These are phyloP conservation scores for Chloris gayana DNA, from an alignment of 176 grass and related monocot genomes.

Conservation along the genomic window DNA sequence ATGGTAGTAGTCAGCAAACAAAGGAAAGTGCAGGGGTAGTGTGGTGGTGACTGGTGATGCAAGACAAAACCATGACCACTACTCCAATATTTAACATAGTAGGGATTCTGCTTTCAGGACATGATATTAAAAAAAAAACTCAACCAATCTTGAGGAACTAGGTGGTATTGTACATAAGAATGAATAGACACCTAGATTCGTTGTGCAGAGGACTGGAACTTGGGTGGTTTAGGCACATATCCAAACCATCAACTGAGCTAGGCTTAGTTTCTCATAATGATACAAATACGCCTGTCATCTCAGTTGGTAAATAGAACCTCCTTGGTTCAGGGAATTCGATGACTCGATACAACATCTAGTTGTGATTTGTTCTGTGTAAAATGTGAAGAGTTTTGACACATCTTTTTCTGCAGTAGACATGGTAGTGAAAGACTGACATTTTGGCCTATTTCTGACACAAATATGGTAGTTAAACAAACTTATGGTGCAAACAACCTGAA, in stretches of 20 bases:
- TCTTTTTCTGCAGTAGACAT: neutral
- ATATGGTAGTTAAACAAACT: constrained; percentile 12
- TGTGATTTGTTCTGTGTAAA: neutral
- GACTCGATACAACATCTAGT: neutral
- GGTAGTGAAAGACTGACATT: neutral
- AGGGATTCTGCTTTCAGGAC: neutral
- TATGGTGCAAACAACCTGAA: constrained; percentile 10
- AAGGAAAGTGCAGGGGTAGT: neutral
- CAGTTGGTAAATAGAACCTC: neutral
- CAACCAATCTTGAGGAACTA: neutral
- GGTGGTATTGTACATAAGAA: neutral
- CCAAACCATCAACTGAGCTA: neutral
- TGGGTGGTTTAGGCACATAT: neutral
- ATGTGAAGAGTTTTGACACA: neutral
- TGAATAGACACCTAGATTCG: neutral
- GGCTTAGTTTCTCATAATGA: neutral
- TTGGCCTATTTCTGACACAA: constrained; percentile 7
- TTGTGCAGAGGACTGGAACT: neutral
- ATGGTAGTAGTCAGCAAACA: neutral
- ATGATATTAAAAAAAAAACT: neutral
- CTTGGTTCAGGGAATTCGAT: neutral
- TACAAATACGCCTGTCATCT: neutral
- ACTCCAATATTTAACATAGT: too few species aligned
- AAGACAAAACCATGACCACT: too few species aligned
- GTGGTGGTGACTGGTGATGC: too few species aligned